Base-by-base conservation (phyloP, 1,284 basidiomycete species). In the Boletus holoroseus region DNA sequence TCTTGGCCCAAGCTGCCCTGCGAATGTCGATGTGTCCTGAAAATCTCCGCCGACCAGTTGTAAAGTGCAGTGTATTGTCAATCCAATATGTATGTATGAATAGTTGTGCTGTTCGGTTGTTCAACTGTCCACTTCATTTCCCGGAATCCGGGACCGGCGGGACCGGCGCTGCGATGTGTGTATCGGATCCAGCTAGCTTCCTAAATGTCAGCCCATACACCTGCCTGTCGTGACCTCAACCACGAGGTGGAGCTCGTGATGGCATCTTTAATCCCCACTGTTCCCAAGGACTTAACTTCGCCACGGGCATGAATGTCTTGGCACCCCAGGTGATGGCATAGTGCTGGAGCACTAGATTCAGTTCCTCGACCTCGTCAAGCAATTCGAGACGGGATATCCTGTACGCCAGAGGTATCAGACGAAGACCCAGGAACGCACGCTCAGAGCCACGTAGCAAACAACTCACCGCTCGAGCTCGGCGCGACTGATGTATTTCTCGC, bases 281-380 rank as follows among this genome's bases (percentile, higher is more conserved):
- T 31, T 50, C 56, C 75, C 76, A 77, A 27, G 40, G 38, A 2
- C 48, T 49, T 1, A 41, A 51, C 13, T 54, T 49, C 5, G 37
- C 44, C 6, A n/a, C 26, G 3, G 62, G 20, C 18, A 58, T 56
- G 35, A 59, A 44, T 20, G 66, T 51, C 39, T 62, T 62, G 12
- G 70, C 50, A 5, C 81, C 88, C 89, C 89, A 94, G 0, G 85
- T 86, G 44, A 95, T 79, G 12, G 87, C 88, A 67, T 96, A 96
- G 66, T 96, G 93, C 4, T 76, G 76, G 31, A 95, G 72, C 3
- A 95, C 85, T 7, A 96, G 76, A 47, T 91, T 85, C 15, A 96
- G 76, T 67, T 95, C 93, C 65, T 96, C 93, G 7, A 92, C 75
- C 68, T 95, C 93, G 11, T 95, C 93, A 9, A 95, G 74, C 68